Evolutionary conservation across 345 rosid species (phyloP), one percentile per base, ranked within the genome.

Genomic region (Sonneratia caseolaris): DNA sequence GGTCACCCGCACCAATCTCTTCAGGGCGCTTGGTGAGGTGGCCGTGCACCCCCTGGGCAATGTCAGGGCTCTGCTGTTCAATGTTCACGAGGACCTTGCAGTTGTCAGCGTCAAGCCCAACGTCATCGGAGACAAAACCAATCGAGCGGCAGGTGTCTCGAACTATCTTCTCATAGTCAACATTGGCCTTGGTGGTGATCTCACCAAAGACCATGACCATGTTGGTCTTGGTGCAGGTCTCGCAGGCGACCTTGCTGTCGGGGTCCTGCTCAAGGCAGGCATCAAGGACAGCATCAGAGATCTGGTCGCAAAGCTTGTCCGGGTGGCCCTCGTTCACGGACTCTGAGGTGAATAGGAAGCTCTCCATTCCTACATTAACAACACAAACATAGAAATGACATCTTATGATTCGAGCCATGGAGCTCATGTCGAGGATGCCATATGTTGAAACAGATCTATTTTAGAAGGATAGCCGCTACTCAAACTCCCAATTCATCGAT

Each of bases 271-370:
- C 88, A 27, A 89, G 91, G 80, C 93, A 89, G 66, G 93, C 93
- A 49, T 89, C 93, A 2, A 89, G 91, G 71, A 89, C 88, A 0
- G 93, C 93, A 77, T 86, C 93, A 37, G 93, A 89, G 76, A 89
- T 80, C 81, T 86, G 93, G 82, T 89, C 93, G 61, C 93, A 89
- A 57, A 89, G 83, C 85, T 89, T 86, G 89, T 89, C 93, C 1
- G 93, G 93, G 85, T 89, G 91, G 24, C 93, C 93, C 87, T 88
- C 91, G 70, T 88, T 88, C 75, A 88, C 93, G 42, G 93, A 88
- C 76, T 88, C 93, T 3, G 93, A 88, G 73, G 93, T 88, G 75
- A 85, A 88, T 73, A 88, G 82, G 68, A 88, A 88, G 79, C 87
- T 78, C 76, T 88, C 93, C 93, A 88, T 88, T 80, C 69, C 74